phyloP scores from a whole-genome alignment of 192 early-diverging fungal genomes.

The Entophlyctis helioformis region DNA sequence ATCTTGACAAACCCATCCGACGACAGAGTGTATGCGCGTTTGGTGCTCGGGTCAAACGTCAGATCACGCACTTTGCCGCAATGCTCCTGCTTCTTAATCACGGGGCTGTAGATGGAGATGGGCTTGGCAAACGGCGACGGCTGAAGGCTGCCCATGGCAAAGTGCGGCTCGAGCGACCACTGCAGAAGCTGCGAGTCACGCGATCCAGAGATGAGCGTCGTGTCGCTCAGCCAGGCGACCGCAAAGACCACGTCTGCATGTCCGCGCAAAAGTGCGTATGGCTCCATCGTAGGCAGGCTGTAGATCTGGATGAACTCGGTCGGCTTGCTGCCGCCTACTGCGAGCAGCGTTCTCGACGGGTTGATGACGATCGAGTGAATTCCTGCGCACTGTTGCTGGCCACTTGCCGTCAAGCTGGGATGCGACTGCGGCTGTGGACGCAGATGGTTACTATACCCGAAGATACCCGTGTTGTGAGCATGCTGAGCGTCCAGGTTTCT shows the following conservation, averaged over 20 bases:
- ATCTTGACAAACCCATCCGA: conserved; percentile 52
- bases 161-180: conserved; percentile 4
- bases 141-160: too few relatives aligned
- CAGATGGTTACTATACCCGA: too few relatives aligned
- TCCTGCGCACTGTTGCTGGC: too few relatives aligned
- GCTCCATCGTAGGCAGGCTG: conserved; percentile 41
- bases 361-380: conserved; percentile 54
- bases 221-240: conserved; percentile 44
- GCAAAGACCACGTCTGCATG: conserved; percentile 60
- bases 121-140: too few relatives aligned
- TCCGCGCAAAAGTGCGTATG: conserved; percentile 41
- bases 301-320: conserved; percentile 49
- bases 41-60: conserved; percentile 13
- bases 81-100: conserved; percentile 23
- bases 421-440: too few relatives aligned
- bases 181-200: conserved; percentile 18
- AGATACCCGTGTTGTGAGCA: too few relatives aligned
- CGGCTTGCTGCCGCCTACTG: conserved; percentile 46
- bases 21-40: conserved; percentile 39
- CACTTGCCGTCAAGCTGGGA: background rate
- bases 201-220: conserved; percentile 44
- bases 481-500: too few relatives aligned
- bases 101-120: conserved; percentile 17
- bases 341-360: conserved; percentile 46
- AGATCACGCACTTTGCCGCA: conserved; percentile 46